Base-by-base conservation (phyloP, 2,329 filamentous ascomycete species). In the Chaetothyriales sp. region DNA sequence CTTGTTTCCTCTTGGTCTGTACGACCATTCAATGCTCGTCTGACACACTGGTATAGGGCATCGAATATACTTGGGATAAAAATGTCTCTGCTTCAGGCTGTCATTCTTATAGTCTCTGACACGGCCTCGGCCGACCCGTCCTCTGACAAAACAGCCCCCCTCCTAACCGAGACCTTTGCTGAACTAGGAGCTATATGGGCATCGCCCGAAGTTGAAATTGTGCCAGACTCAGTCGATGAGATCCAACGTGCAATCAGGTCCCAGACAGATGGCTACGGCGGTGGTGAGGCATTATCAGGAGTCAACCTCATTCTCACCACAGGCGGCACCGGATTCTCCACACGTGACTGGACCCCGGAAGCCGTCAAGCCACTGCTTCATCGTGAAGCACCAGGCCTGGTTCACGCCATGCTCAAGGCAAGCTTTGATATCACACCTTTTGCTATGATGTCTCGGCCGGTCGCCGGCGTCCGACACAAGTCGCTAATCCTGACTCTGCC, bases 381-480 rank as follows among this genome's bases (percentile, higher is more conserved):
- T 62, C 88, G 84, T 63, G 80, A 90, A 65, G 92, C 92, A 0
- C 81, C 88, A 0, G 92, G 92, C 1, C 73, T 98, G 47, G 84
- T 95, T 75, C 89, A 98, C 68, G 88, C 81, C 57, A 98, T 98
- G 90, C 73, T 98, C 43, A 75, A 88, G 5, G 75, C 86, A 18
- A 96, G 90, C 0, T 71, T 95, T 15, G 73, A 79, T 44, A 80
- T 96, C 32, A 98, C 92, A 2, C 89, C 90, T 46, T 98, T 98
- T 69, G 92, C 92, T 44, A 83, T 95, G 72, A 98, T 98, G 92
- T 86, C 92, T 48, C 79, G 92, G 45, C 92, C 92, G 3, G 85
- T 93, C 10, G 92, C 92, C 19, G 92, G 92, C 2, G 81, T 94
- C 2, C 76, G 92, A 28, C 82, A 90, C 55, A 80, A 80, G 53